These are phyloP conservation scores for Clitopilus hobsonii DNA, from an alignment of 768 basidiomycete genomes.

Conservation along the genomic window DNA sequence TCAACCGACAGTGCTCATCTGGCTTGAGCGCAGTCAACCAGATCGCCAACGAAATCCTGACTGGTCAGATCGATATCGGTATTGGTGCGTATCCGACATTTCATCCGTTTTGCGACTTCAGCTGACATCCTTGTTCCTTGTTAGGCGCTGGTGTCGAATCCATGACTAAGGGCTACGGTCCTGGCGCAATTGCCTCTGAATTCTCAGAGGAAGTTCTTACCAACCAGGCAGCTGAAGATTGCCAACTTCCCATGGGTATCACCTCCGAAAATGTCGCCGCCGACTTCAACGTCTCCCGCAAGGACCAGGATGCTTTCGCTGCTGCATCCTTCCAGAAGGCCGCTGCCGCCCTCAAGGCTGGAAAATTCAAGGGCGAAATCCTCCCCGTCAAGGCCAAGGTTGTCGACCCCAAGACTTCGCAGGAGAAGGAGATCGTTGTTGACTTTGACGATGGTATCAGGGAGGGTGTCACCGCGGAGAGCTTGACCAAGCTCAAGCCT, in stretches of 20 bases:
- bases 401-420: conserved; percentile 70
- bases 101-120: conserved; percentile 2
- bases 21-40: conserved; percentile 79
- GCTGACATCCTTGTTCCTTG: conserved; percentile 1
- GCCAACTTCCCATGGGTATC: conserved; percentile 86
- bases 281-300: conserved; percentile 70
- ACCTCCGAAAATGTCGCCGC: conserved; percentile 91
- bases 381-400: conserved; percentile 70
- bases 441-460: conserved; percentile 84
- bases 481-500: conserved; percentile 78
- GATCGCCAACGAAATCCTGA: conserved; percentile 74
- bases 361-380: conserved; percentile 82
- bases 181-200: conserved; percentile 43
- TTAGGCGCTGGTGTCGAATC: conserved; percentile 84
- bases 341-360: conserved; percentile 71
- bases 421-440: conserved; percentile 62
- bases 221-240: conserved; percentile 72
- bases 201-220: conserved; percentile 62
- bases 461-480: conserved; percentile 77
- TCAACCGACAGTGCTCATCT: conserved; percentile 89
- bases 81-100: conserved; percentile 54
- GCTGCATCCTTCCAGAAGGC: conserved; percentile 85
- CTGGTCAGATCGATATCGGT: conserved; percentile 85
- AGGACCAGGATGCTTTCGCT: conserved; percentile 80
- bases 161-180: conserved; percentile 79